A percentile compares a stretch with the other conserved stretches of the same genome.
These are phyloP conservation scores for Penicillium cataractarum DNA, from an alignment of 495 filamentous ascomycete genomes.

Conservation along the genomic window DNA sequence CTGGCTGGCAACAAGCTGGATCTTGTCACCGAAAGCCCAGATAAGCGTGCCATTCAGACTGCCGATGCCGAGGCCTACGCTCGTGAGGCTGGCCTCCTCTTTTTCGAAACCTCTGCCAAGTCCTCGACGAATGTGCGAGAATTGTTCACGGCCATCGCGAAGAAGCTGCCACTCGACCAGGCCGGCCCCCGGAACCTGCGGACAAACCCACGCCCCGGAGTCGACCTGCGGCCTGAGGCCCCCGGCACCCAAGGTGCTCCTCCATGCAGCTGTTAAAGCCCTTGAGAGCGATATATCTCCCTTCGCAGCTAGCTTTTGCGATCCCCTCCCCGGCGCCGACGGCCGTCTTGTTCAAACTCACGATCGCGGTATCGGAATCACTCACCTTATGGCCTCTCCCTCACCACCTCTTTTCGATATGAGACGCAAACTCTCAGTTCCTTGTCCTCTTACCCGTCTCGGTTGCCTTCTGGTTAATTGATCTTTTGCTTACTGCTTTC, in stretches of 20 bases:
- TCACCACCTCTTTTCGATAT: slow-evolving; percentile 13
- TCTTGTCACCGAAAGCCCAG: slow-evolving; percentile 84
- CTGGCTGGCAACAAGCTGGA: slow-evolving; percentile 97
- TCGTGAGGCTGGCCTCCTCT: slow-evolving; percentile 86
- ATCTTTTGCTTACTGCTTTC: slow-evolving; percentile 19
- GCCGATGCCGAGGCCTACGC: slow-evolving; percentile 95
- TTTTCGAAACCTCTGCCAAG: slow-evolving; percentile 98
- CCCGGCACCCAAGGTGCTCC: slow-evolving; percentile 73
- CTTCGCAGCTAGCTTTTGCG: slow-evolving; percentile 2
- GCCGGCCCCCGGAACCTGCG: slow-evolving; percentile 82
- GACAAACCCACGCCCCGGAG: slow-evolving; percentile 74
- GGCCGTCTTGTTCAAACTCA: not conserved
- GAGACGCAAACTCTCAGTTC: slow-evolving; percentile 22
- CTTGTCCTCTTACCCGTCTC: slow-evolving; percentile 23
- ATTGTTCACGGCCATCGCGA: slow-evolving; percentile 96
- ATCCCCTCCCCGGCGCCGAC: not conserved
- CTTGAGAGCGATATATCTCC: not conserved
- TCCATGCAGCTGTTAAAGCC: slow-evolving; percentile 72
- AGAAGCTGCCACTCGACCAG: slow-evolving; percentile 95
- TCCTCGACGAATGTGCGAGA: slow-evolving; percentile 94
- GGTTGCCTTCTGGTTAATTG: slow-evolving; percentile 27
- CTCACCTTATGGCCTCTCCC: slow-evolving; percentile 9
- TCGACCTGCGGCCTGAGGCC: slow-evolving; percentile 78
- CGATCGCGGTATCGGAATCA: not conserved
- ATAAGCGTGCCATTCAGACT: slow-evolving; percentile 87